Evolutionary conservation across 192 early-diverging fungal genomes (phyloP).

Genomic region (Coemansia furcata): DNA sequence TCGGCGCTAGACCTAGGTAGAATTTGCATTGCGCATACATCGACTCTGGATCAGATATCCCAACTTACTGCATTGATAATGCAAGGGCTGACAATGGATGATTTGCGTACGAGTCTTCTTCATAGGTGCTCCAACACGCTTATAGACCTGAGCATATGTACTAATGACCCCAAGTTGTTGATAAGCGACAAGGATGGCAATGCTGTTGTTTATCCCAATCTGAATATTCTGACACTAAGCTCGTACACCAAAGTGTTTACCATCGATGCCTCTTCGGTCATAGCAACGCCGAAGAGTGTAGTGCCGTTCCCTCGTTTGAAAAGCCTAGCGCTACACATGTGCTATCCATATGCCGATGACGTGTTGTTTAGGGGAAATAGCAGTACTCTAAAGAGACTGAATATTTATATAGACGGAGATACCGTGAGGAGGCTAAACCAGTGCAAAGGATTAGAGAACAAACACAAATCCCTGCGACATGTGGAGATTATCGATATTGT

Average conservation of each 20-base stretch:
- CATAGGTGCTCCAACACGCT: not conserved
- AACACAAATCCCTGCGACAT: not conserved
- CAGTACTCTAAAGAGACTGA: not conserved
- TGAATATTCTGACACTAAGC: not conserved
- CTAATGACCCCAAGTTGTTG: not conserved
- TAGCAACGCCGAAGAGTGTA: not conserved
- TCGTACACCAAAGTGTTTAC: not conserved
- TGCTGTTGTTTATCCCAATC: not conserved
- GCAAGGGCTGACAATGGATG: too few relatives aligned
- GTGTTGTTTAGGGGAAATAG: constrained; percentile 8
- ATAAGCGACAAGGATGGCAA: not conserved
- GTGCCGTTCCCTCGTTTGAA: constrained; percentile 2
- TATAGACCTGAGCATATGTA: not conserved
- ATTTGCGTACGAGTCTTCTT: not conserved
- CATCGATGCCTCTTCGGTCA: too few relatives aligned
- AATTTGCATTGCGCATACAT: not conserved
- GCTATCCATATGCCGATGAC: constrained; percentile 3
- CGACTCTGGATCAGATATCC: not conserved
- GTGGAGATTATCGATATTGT: not conserved
- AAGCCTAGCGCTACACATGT: not conserved
- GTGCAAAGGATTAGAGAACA: not conserved
- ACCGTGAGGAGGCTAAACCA: not conserved
- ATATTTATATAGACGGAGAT: not conserved
- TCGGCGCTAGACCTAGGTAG: not conserved
- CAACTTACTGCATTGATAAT: not conserved